Conservation (phyloP, 176 grass and related monocot species). For the Puccinellia tenuiflora region DNA sequence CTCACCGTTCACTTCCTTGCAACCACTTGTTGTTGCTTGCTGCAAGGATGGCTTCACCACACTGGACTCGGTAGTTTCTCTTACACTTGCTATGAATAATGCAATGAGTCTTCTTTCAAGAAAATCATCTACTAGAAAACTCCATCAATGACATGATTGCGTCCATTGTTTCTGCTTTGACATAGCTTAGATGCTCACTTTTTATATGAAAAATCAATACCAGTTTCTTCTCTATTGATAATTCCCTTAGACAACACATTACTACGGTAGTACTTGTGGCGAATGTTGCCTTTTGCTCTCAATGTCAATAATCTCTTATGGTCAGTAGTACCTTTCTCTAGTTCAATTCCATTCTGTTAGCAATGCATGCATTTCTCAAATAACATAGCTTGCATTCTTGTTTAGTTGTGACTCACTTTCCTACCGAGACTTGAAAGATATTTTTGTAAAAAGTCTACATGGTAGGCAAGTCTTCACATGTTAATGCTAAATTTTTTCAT, state of each 20-base stretch:
- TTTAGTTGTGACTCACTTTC: not conserved
- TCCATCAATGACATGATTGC: not conserved
- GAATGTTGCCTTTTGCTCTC: not conserved
- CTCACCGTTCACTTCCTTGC: slow-evolving; percentile 88
- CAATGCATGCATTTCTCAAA: not conserved
- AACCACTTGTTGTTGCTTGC: slow-evolving; percentile 84
- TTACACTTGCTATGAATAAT: slow-evolving; percentile 11
- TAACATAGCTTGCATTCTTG: not conserved
- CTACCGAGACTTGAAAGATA: not conserved
- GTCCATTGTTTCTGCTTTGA: not conserved
- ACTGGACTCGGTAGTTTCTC: slow-evolving; percentile 67
- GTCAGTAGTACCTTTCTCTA: not conserved
- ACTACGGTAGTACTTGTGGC: not conserved
- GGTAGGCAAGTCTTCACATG: not conserved
- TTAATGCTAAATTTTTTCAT: not conserved
- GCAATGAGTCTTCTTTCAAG: not conserved
- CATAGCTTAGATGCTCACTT: not conserved
- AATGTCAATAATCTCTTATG: not conserved
- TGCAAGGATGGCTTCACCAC: slow-evolving; percentile 77
- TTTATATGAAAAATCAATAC: not conserved
- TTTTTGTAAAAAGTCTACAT: slow-evolving; percentile 3
- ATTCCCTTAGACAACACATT: not conserved
- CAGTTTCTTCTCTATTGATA: not conserved
- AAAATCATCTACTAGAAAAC: not conserved
- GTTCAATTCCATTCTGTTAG: not conserved